Evolutionary conservation across 2,329 filamentous ascomycete species (phyloP).

Genomic region (Apiospora arundinis): DNA sequence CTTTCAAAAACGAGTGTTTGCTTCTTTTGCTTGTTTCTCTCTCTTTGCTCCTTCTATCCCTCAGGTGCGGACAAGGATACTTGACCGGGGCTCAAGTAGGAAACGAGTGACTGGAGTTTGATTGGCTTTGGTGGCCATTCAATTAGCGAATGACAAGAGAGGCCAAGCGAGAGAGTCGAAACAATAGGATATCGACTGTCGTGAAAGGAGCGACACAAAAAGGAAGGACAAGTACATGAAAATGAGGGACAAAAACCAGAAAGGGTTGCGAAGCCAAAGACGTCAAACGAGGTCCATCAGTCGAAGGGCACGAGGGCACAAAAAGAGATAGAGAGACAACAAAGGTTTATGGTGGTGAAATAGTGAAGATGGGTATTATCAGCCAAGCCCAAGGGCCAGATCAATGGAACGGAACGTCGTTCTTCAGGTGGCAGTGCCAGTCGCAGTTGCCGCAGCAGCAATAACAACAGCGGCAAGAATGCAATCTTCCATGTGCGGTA

Average conservation of each 20-base stretch:
- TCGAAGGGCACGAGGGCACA: constrained; percentile 10
- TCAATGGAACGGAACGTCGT: constrained; percentile 1
- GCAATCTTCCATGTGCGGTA: constrained; percentile 10
- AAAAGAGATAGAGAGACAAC: neutral
- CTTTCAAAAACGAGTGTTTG: constrained; percentile 16
- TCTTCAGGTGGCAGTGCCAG: neutral
- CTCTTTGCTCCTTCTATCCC: neutral
- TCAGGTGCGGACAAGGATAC: neutral
- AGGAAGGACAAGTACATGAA: neutral
- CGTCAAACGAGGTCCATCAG: constrained; percentile 18
- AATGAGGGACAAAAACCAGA: constrained; percentile 10
- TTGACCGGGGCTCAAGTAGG: constrained; percentile 2
- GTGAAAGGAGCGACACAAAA: constrained; percentile 8
- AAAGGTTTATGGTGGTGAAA: neutral
- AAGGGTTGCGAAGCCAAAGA: constrained; percentile 18
- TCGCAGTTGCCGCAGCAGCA: constrained; percentile 16
- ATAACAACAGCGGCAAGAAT: neutral
- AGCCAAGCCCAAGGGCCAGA: neutral
- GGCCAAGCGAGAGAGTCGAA: neutral
- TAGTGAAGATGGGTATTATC: neutral
- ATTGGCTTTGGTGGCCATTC: neutral
- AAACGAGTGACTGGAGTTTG: constrained; percentile 10
- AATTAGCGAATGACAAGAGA: constrained; percentile 7
- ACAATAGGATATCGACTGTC: constrained; percentile 8
- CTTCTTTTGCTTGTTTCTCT: neutral